Conservation (phyloP, 768 basidiomycete species). For the Kwoniella bestiolae region DNA sequence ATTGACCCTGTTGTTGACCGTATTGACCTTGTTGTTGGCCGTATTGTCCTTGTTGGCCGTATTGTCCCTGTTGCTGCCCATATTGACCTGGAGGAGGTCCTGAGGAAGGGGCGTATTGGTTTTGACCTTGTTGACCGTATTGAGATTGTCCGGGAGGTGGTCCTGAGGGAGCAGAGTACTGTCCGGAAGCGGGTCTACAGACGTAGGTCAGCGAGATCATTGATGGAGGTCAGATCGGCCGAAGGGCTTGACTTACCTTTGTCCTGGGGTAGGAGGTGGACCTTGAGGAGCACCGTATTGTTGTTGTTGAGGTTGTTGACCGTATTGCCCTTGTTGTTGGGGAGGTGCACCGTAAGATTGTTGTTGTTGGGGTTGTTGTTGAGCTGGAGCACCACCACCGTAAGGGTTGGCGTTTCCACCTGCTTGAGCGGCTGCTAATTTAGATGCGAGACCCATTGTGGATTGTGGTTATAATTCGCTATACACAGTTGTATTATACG, state of each 20-base stretch:
- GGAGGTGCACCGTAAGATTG: conserved; percentile 24
- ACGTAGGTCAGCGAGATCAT: background rate
- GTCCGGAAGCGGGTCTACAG: conserved; percentile 25
- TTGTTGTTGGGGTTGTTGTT: conserved; percentile 22
- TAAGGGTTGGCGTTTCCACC: conserved; percentile 21
- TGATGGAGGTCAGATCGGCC: background rate
- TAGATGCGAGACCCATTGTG: conserved; percentile 54
- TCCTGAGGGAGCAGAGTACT: conserved; percentile 36
- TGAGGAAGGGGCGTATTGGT: conserved; percentile 34
- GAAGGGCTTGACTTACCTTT: conserved; percentile 14
- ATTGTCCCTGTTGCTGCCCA: conserved; percentile 29
- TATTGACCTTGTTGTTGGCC: conserved; percentile 27
- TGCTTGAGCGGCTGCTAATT: conserved; percentile 44
- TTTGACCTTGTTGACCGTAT: conserved; percentile 37
- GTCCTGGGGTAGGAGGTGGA: conserved; percentile 26
- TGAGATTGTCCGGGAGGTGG: conserved; percentile 37
- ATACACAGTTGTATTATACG: conserved; percentile 3
- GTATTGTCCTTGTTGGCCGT: conserved; percentile 26
- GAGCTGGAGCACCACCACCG: conserved; percentile 30
- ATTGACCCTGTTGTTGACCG: conserved; percentile 23
- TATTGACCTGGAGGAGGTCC: conserved; percentile 37
- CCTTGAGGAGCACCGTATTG: conserved; percentile 27
- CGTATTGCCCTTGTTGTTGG: conserved; percentile 16
- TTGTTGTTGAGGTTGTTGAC: conserved; percentile 26
- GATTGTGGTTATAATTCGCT: background rate